phyloP scores from a whole-genome alignment of 2,329 filamentous ascomycete species.

The Ceratocystis lukuohia region DNA sequence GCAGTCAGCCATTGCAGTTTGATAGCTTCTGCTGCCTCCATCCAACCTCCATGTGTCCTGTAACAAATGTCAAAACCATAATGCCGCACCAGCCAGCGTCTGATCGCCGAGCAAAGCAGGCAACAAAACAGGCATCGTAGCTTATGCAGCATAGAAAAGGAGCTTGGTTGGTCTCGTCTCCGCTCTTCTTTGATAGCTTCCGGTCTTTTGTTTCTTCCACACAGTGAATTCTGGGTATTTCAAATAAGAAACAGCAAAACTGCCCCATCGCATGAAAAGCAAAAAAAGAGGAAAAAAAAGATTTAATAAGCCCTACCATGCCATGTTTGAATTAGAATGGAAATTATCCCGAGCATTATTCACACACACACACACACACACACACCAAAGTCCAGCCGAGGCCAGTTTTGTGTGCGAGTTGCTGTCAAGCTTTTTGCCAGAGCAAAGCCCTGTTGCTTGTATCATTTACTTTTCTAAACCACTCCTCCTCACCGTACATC shows the following conservation, averaged over 20 bases:
- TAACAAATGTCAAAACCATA: not conserved
- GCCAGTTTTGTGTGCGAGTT: not conserved
- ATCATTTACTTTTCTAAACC: not conserved
- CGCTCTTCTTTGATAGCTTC: too few species aligned
- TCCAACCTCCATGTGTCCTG: not conserved
- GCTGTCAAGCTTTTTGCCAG: too few species aligned
- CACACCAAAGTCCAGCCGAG: not conserved
- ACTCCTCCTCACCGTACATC: too few species aligned
- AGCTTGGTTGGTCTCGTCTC: not conserved
- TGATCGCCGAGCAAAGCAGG: not conserved
- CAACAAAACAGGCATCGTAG: not conserved
- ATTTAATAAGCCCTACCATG: too few species aligned
- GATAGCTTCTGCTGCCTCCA: not conserved
- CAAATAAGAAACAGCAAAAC: not conserved
- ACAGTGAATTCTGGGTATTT: not conserved
- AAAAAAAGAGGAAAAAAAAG: not conserved
- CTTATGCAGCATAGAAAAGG: not conserved
- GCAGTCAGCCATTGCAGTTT: too few species aligned
- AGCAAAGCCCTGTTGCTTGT: not conserved
- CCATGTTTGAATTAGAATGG: not conserved
- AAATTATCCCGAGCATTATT: conserved; percentile 1
- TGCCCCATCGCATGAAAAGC: not conserved
- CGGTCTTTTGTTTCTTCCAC: too few species aligned
- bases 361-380: not conserved
- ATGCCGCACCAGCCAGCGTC: not conserved